A percentile compares a stretch with the other conserved stretches of the same genome.
Evolutionary conservation across 179 eudicot genomes (phyloP).

Genomic region (Silene noctiflora): DNA sequence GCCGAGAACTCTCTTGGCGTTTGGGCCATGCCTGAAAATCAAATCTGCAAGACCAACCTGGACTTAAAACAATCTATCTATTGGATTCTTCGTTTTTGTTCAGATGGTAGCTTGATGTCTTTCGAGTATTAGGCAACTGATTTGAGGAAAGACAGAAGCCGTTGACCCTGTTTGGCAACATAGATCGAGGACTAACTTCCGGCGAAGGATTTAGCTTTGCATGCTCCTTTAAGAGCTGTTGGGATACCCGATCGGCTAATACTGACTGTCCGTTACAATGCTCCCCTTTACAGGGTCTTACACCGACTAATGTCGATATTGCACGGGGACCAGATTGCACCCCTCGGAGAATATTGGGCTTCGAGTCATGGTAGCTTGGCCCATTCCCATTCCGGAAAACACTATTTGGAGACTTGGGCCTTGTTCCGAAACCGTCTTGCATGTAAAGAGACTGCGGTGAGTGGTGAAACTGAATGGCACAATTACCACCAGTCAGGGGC

Average conservation of each 20-base stretch:
- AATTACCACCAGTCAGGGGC: constrained; percentile 62
- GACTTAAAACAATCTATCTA: neutral
- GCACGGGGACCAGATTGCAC: constrained; percentile 56
- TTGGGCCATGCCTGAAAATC: neutral
- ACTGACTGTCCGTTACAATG: constrained; percentile 50
- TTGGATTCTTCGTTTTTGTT: constrained; percentile 9
- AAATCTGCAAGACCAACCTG: constrained; percentile 3
- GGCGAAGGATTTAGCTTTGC: constrained; percentile 49
- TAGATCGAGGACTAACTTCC: constrained; percentile 52
- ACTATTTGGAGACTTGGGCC: constrained; percentile 50
- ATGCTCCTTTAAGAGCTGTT: constrained; percentile 66
- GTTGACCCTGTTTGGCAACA: constrained; percentile 35
- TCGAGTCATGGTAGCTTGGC: constrained; percentile 49
- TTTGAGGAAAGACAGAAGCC: constrained; percentile 25
- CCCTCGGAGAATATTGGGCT: constrained; percentile 50
- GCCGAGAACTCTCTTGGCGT: neutral
- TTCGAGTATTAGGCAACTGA: neutral
- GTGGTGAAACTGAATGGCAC: constrained; percentile 55
- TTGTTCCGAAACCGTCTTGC: constrained; percentile 52
- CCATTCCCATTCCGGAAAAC: constrained; percentile 49
- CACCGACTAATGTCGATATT: constrained; percentile 36
- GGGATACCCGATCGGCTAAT: constrained; percentile 73
- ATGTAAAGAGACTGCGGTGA: constrained; percentile 47
- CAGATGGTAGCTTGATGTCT: neutral
- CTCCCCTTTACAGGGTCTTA: constrained; percentile 39